Evolutionary conservation across 768 basidiomycete genomes (phyloP).

Genomic region (Lentinus tigrinus): DNA sequence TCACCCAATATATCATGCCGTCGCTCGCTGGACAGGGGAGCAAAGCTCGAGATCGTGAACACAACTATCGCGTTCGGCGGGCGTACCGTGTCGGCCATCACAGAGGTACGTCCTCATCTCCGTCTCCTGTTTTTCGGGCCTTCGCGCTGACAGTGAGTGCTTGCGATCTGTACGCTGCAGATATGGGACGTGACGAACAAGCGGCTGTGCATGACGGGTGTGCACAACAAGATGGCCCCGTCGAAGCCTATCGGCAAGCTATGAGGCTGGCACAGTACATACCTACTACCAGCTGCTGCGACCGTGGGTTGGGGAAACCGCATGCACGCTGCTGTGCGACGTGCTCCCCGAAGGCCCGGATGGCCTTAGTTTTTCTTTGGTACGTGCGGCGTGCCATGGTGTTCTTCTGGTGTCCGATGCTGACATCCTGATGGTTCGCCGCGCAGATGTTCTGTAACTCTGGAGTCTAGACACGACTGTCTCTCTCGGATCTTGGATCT

Average conservation of each 20-base stretch:
- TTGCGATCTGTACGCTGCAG: background rate
- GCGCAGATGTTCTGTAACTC: too few relatives aligned
- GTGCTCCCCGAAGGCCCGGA: too few relatives aligned
- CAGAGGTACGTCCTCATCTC: slow-evolving; percentile 12
- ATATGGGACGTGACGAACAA: slow-evolving; percentile 20
- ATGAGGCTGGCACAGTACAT: background rate
- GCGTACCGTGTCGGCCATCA: slow-evolving; percentile 13
- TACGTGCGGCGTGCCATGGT: too few relatives aligned
- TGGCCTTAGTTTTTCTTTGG: too few relatives aligned
- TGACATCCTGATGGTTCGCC: too few relatives aligned
- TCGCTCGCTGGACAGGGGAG: slow-evolving; percentile 9
- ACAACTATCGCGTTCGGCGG: slow-evolving; percentile 12
- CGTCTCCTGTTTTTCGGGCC: too few relatives aligned
- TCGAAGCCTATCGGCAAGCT: slow-evolving; percentile 2
- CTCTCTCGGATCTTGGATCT: too few relatives aligned
- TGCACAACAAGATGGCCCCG: slow-evolving; percentile 22
- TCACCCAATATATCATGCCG: too few relatives aligned
- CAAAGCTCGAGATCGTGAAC: slow-evolving; percentile 16
- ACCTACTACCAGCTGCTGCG: background rate
- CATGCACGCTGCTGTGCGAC: too few relatives aligned
- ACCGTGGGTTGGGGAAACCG: too few relatives aligned
- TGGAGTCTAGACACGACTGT: too few relatives aligned
- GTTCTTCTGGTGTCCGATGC: too few relatives aligned
- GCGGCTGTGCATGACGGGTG: slow-evolving; percentile 15
- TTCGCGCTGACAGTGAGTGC: background rate